Evolutionary conservation across 176 grass and related monocot genomes (phyloP), one percentile per base, ranked within the genome.

Genomic region (Leersia perrieri): DNA sequence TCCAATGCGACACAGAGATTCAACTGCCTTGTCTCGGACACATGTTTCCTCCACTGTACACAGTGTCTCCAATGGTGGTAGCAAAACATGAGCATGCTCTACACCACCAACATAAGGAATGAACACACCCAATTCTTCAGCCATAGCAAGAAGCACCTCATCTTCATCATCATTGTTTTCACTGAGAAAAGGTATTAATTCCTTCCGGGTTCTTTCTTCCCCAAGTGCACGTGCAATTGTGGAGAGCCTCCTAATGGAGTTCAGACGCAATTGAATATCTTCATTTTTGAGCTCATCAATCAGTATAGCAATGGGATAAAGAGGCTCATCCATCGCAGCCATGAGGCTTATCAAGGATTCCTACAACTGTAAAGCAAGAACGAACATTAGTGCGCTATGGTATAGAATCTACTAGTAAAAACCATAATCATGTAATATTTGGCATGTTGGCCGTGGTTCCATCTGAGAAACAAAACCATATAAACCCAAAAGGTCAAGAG

Each of bases 131-230:
- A 98, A 81, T 62, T 98, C 96, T 80, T 98, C 96, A 5, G 96
- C 96, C 92, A 98, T 98, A 28, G 88, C 90, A 71, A 98, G 96
- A 64, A 98, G 96, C 60, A 98, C 96, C 82, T 98, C 96, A 79
- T 98, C 96, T 70, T 98, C 92, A 38, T 98, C 96, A 1, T 93
- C 96, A 80, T 98, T 98, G 79, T 98, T 98, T 88, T 98, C 96
- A 72, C 92, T 91, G 7, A 98, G 90, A 40, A 98, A 98, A 22
- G 96, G 96, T 75, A 98, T 93, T 45, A 98, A 86, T 79, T 98
- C 96, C 72, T 95, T 98, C 63, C 92, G 88, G 13, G 96, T 95
- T 41, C 96, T 88, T 83, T 98, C 96, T 80, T 98, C 96, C 18
- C 96, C 92, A 66, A 98, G 84, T 68, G 92, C 96, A 30, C 96